A percentile compares a stretch with the other conserved stretches of the same genome.
Evolutionary conservation across 164 flowering plant species (phyloP).

Genomic region (Vitis riparia): DNA sequence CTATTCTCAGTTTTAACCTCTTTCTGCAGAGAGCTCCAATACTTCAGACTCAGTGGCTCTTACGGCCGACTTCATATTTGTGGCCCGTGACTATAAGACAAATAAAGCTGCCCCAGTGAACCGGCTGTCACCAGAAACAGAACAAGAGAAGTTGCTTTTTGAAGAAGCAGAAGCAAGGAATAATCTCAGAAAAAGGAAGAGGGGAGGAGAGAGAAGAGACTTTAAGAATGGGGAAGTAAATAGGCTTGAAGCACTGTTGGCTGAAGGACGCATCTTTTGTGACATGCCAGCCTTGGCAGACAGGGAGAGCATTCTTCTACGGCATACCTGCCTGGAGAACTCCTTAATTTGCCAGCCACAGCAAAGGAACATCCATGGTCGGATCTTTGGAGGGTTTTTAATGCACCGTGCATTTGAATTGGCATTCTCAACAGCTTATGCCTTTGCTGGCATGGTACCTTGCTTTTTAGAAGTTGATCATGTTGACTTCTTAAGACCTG

Average conservation of each 20-base stretch:
- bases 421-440: slow-evolving; percentile 92
- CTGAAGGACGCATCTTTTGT: slow-evolving; percentile 85
- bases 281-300: slow-evolving; percentile 97
- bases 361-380: slow-evolving; percentile 91
- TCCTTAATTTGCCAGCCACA: slow-evolving; percentile 96
- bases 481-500: slow-evolving; percentile 93
- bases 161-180: slow-evolving; percentile 81
- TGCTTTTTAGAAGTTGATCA: slow-evolving; percentile 91
- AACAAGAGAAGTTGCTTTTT: slow-evolving; percentile 61
- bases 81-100: slow-evolving; percentile 93
- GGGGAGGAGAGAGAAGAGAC: slow-evolving; percentile 43
- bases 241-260: slow-evolving; percentile 56
- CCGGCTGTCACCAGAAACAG: slow-evolving; percentile 72
- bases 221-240: slow-evolving; percentile 41
- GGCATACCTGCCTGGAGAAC: slow-evolving; percentile 80
- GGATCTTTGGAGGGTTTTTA: slow-evolving; percentile 93
- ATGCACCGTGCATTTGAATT: slow-evolving; percentile 93
- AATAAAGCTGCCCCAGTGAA: slow-evolving; percentile 89
- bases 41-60: slow-evolving; percentile 61
- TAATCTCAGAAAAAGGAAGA: slow-evolving; percentile 60
- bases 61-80: slow-evolving; percentile 90
- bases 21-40: slow-evolving; percentile 39
- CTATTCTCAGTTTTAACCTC: not conserved
- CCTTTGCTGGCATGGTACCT: slow-evolving; percentile 82
- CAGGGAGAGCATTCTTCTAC: slow-evolving; percentile 86